These are phyloP conservation scores for Penicillium salamii DNA, from an alignment of 495 filamentous ascomycete genomes.

Conservation along the genomic window DNA sequence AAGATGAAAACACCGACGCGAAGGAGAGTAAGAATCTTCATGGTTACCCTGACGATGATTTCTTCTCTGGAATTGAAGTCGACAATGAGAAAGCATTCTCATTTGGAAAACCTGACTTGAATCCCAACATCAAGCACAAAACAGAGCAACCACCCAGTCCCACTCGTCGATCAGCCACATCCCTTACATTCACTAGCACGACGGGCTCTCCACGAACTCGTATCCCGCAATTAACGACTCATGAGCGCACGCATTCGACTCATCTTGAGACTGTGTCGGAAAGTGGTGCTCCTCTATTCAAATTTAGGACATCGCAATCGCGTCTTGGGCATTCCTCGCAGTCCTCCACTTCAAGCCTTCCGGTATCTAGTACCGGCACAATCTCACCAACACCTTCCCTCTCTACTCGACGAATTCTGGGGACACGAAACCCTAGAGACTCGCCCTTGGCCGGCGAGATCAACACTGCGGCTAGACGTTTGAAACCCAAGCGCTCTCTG, in stretches of 20 bases:
- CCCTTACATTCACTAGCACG: slow-evolving; percentile 83
- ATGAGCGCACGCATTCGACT: slow-evolving; percentile 66
- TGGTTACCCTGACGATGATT: slow-evolving; percentile 61
- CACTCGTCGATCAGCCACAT: slow-evolving; percentile 71
- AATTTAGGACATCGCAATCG: slow-evolving; percentile 58
- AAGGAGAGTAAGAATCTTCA: slow-evolving; percentile 29
- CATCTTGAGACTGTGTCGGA: slow-evolving; percentile 88
- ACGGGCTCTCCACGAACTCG: slow-evolving; percentile 48
- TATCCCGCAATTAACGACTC: slow-evolving; percentile 62
- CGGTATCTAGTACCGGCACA: slow-evolving; percentile 49
- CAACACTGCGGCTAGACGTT: slow-evolving; percentile 68
- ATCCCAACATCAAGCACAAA: slow-evolving; percentile 90
- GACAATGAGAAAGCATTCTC: slow-evolving; percentile 79
- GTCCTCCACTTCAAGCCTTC: slow-evolving; percentile 63
- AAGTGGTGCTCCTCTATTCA: slow-evolving; percentile 69
- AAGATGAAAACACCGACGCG: slow-evolving; percentile 38
- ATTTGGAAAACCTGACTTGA: slow-evolving; percentile 75
- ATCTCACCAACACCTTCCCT: slow-evolving; percentile 53
- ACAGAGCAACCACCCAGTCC: slow-evolving; percentile 63
- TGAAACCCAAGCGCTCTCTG: slow-evolving; percentile 84
- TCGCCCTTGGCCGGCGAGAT: slow-evolving; percentile 50
- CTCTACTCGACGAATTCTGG: slow-evolving; percentile 57
- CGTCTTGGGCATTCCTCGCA: slow-evolving; percentile 65
- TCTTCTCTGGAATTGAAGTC: slow-evolving; percentile 84
- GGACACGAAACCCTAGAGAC: slow-evolving; percentile 53